Base-by-base conservation (phyloP, 805 yeast genomes). In the Wickerhamiella vanderwaltii region DNA sequence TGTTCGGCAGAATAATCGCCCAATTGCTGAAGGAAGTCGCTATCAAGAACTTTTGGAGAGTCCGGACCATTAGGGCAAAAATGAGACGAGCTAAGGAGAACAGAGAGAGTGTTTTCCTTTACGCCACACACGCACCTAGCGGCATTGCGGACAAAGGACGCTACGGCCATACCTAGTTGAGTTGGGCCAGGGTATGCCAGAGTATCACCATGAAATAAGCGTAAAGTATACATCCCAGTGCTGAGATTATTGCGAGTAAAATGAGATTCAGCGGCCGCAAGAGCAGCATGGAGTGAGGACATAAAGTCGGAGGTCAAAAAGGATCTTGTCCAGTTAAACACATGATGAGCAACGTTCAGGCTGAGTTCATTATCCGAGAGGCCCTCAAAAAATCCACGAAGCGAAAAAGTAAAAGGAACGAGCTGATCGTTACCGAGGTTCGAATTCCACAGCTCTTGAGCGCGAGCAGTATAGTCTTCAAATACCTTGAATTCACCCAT, bases 341-440 rank as follows among this genome's bases (percentile, higher is more conserved):
- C 32, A 18, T 44, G 43, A 18, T 41, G 36, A 28, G 46, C 47
- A 3, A 48, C 43, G 34, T 52, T 50, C 3, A 47, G 34, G n/a
- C 43, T 42, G 37, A 52, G 43, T 19, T 46, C 35, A 24, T 41
- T 32, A 28, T 38, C 39, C 3, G 50, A 43, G 25, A 60, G 48
- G 9, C 62, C 65, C 39, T 58, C 59, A 41, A 66, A 51, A 48
- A 51, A 66, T 46, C 48, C 65, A 44, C 43, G 57, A 38, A 50
- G 39, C 19, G 53, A 59, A 50, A 41, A 63, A 26, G 42, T 49
- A 35, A 31, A 51, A 3, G 46, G 18, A 9, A 50, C 40, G 23
- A 48, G 33, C 36, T 35, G 35, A 18, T 41, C 49, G 40, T 44
- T 41, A 4, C 36, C 40, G 23, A 13, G 34, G 17, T n/a, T 35